Base-by-base conservation (phyloP, 1,284 basidiomycete genomes). In the Cryptococcus floricola region DNA sequence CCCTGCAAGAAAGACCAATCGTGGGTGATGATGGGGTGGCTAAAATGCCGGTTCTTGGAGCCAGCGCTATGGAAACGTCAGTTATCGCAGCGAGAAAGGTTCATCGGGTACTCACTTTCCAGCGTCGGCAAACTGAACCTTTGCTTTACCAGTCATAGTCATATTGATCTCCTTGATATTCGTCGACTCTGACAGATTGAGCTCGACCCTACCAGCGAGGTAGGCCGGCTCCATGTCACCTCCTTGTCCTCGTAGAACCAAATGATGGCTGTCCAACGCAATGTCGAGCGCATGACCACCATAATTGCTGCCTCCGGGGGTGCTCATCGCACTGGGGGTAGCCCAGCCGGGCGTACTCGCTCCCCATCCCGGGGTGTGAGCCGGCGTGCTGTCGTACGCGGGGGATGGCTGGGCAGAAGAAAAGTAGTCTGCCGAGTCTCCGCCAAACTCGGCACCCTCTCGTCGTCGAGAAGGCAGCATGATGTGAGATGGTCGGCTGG, bases 121-220 rank as follows among this genome's bases (percentile, higher is more conserved):
- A 53, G 78, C 76, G n/a, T 84, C 76, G 12, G 82, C 78, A 45
- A 81, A 79, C 5, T 87, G 87, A 1, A 92, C 79, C 60, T 84
- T 84, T 2, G 86, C 87, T 77, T 92, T 93, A 39, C 91, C 91
- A 61, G 84, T 81, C 69, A 95, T 87, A 58, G 85, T 84, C 63
- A 95, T 84, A 3, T 83, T 87, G 57, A 96, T 86, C 75, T 93
- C 88, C 75, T 87, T 89, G 76, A 96, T 84, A 56, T 89, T 85
- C 0, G 87, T 91, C 39, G 87, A 80, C 75, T 95, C 89, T 4
- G 81, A 78, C 56, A 96, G 83, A 71, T 86, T 82, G 58, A 96
- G 81, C 18, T 86, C 81, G 67, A 96, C 82, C 69, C 87, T 81
- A 10, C 92, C 92, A 12, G 70, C 73, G 25, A 80, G 67, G 19